Base-by-base conservation (phyloP, 1,284 basidiomycete genomes). In the Naganishia liquefaciens region DNA sequence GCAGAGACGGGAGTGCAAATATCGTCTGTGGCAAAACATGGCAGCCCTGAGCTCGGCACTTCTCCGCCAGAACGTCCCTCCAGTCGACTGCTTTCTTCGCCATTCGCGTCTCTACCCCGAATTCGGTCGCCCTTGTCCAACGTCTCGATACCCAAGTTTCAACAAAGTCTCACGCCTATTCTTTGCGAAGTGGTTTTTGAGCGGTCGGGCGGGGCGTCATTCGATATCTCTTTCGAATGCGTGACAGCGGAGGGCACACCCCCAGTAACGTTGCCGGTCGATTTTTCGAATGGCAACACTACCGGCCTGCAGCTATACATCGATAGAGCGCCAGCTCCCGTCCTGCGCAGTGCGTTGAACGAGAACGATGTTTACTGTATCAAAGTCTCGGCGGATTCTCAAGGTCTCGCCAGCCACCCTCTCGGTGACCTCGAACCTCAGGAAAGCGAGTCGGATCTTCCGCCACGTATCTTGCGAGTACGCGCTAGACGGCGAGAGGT, bases 311-410 rank as follows among this genome's bases (percentile, higher is more conserved):
- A 60, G 28, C 5, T 60, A 19, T 25, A 39, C 33, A 49, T 60
- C 46, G 57, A 60, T n/a, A 60, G 49, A 37, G 46, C 57, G 11
- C 57, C 57, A 27, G 57, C 57, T 5, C 57, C 57, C n/a, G 57
- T 60, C 3, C 30, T 60, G 21, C 46, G 57, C 2, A 60, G 57
- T 27, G 57, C 57, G 5, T 23, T 60, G 33, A 60, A 60, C 46
- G 57, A 60, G 37, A 60, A 60, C 39, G 57, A 60, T 23, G 57
- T 60, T 7, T 60, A 60, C 28, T 40, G 46, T 17, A 50, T 60
- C 46, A 60, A 28, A 10, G 37, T 60, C 15, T 10, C 21, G 27
- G 57, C 49, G 25, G 33, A 46, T 13, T 19, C 28, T 25, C 2
- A 21, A 11, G 19, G 13, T 21, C 21, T 33, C 3, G 13, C 33